Base-by-base conservation (phyloP, 257 asterid species). In the Datura wrightii region DNA sequence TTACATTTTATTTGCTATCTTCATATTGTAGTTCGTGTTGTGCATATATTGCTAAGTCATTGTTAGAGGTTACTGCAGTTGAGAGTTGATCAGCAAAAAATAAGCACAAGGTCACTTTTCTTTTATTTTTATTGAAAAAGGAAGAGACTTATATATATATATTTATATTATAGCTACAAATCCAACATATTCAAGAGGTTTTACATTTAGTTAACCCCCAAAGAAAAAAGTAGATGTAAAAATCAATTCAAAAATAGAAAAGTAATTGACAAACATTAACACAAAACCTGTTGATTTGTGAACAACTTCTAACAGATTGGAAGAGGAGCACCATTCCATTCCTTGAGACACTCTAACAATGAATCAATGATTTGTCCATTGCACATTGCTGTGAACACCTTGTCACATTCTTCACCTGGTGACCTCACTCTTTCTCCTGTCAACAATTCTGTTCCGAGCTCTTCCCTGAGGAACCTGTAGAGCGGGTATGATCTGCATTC, bases 321-420 rank as follows among this genome's bases (percentile, higher is more conserved):
- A 11, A 93, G 91, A 44, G 98, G 98, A 10, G 89, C 94, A 0
- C 98, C 98, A 79, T 93, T 92, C 98, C 98, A 95, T 0, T 78
- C 90, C 85, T 90, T 83, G 3, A 95, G 89, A 34, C 97, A 95
- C 37, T 93, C 89, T 92, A 95, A 83, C 88, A 95, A 85, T 0
- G 98, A 97, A 85, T 95, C 98, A 65, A 94, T 89, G 15, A 95
- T 85, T 53, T 80, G 41, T 2, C 96, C 95, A 5, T 92, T 88
- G 85, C 91, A 86, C 91, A 95, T 82, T 19, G 98, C 97, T 11
- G 92, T 87, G 84, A 94, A 95, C 81, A 95, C 98, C 92, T 90
- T 94, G 16, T 95, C 98, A 42, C 94, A 89, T 86, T 93, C 98
- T 72, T 95, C 99, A 1, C 99, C 99, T 1, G 98, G 98, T 3